phyloP scores from a whole-genome alignment of 2,329 filamentous ascomycete genomes.

The Neurospora sp. region DNA sequence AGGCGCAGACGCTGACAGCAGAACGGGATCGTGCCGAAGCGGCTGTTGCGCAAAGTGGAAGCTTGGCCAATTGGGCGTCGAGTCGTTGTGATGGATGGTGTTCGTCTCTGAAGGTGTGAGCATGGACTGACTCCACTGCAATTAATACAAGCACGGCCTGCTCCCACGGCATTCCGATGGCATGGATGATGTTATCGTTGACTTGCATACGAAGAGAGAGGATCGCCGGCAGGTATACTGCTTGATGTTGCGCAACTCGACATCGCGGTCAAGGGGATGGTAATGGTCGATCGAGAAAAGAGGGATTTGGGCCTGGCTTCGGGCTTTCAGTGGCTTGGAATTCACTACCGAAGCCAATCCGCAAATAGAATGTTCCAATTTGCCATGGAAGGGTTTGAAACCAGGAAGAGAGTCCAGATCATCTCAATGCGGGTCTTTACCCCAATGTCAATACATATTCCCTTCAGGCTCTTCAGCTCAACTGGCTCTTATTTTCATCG shows the following conservation, averaged over 20 bases:
- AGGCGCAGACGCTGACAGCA: not conserved
- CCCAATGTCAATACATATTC: not conserved
- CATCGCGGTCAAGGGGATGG: not conserved
- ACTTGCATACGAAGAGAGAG: not conserved
- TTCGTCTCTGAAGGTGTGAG: not conserved
- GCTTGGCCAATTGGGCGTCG: not conserved
- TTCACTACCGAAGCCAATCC: not conserved
- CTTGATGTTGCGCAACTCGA: not conserved
- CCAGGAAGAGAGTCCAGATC: not conserved
- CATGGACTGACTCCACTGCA: not conserved
- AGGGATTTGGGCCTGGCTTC: not conserved
- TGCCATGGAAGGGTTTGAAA: not conserved
- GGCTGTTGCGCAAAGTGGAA: not conserved
- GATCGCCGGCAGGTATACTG: not conserved
- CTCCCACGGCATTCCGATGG: not conserved
- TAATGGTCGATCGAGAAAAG: not conserved
- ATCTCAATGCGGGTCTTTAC: not conserved
- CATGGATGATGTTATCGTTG: not conserved
- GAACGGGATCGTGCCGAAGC: conserved; percentile 2
- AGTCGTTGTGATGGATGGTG: not conserved
- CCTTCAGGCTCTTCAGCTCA: not conserved
- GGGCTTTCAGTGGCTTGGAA: no score
- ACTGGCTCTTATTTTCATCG: not conserved
- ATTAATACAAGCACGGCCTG: not conserved
- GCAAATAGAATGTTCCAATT: not conserved